Evolutionary conservation across 257 asterid species (phyloP).

Genomic region (Solanum rostratum): DNA sequence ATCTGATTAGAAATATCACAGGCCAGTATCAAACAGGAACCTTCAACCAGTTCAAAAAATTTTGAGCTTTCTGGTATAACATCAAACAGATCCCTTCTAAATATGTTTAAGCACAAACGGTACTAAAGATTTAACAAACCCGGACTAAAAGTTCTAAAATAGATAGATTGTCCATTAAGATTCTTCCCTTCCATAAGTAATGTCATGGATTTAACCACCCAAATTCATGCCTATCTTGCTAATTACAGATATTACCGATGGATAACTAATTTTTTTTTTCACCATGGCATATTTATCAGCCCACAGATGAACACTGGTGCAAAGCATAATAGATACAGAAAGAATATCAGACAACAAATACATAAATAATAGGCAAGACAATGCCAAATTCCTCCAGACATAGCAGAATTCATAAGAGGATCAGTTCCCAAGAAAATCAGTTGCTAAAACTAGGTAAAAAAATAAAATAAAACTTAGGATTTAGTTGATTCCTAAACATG

Average conservation of each 20-base stretch:
- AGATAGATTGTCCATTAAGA: not conserved
- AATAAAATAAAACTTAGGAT: not conserved
- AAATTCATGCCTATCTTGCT: not conserved
- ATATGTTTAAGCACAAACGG: not conserved
- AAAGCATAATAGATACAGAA: not conserved
- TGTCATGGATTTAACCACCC: not conserved
- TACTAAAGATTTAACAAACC: not conserved
- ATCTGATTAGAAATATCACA: not conserved
- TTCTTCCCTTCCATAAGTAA: not conserved
- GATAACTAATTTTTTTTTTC: not conserved
- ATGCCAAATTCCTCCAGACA: not conserved
- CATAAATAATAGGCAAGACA: not conserved
- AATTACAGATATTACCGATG: not conserved
- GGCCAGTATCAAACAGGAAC: not conserved
- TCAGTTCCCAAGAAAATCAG: not conserved
- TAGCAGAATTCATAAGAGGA: not conserved
- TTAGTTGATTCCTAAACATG: not conserved
- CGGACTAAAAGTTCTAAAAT: not conserved
- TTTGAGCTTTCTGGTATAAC: not conserved
- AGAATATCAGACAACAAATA: not conserved
- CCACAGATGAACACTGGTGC: not conserved
- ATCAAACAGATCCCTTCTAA: not conserved
- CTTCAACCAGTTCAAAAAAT: not conserved
- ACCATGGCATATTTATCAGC: not conserved
- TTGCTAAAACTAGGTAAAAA: not conserved